Conservation (phyloP, 2,329 filamentous ascomycete genomes). For the Arthrobotrys pseudoclavata region DNA sequence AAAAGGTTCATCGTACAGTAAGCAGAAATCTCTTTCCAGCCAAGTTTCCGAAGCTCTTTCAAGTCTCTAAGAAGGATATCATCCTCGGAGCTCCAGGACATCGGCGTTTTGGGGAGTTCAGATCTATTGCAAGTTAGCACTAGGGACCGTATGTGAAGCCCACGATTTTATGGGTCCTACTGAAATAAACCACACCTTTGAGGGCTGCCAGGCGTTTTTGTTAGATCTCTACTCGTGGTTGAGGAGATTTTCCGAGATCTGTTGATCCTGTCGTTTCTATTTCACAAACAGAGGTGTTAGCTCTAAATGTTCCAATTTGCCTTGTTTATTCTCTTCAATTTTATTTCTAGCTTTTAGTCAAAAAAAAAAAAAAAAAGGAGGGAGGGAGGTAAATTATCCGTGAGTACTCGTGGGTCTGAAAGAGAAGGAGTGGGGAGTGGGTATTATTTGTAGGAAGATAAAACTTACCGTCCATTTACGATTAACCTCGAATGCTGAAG, state of each 20-base stretch:
- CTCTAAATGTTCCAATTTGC: neutral
- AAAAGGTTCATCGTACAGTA: conserved; percentile 61
- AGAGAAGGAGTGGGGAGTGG: neutral
- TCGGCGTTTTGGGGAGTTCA: conserved; percentile 64
- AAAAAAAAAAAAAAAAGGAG: neutral
- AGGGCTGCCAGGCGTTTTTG: conserved; percentile 42
- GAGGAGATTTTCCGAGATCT: conserved; percentile 51
- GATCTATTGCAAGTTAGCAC: conserved; percentile 61
- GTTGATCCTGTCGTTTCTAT: conserved; percentile 43
- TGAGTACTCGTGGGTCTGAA: neutral
- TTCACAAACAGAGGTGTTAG: neutral
- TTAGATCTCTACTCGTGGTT: conserved; percentile 25
- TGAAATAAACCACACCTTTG: conserved; percentile 41
- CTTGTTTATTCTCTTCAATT: neutral
- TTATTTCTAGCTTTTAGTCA: neutral
- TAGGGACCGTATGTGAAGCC: neutral
- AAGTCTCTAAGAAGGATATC: conserved; percentile 63
- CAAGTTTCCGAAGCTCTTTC: conserved; percentile 64
- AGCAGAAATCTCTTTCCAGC: conserved; percentile 64
- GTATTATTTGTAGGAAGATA: neutral
- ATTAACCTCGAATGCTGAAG: conserved; percentile 30
- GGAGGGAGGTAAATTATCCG: neutral
- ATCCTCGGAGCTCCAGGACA: conserved; percentile 64
- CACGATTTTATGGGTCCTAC: neutral
- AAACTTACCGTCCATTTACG: conserved; percentile 43